Base-by-base conservation (phyloP, 257 asterid genomes). In the Lycium barbarum region DNA sequence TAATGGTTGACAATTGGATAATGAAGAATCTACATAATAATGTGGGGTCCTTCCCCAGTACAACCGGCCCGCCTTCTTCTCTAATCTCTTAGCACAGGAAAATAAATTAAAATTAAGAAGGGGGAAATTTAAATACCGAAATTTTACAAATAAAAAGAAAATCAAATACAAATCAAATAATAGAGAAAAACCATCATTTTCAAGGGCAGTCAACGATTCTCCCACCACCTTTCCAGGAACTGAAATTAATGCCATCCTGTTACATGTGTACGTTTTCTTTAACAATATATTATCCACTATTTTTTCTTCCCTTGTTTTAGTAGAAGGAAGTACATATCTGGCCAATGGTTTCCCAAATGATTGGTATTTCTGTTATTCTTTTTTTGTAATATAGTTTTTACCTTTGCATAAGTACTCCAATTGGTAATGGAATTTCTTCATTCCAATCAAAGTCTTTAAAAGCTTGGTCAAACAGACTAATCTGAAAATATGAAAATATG, bases 51-150 rank as follows among this genome's bases (percentile, higher is more conserved):
- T 0, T 22, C 73, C 65, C 90, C 83, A 62, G 81, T 78, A 40
- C 62, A 78, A 79, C 87, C 87, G 88, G 88, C 82, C 90, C 83
- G 84, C 76, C 43, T 83, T 84, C 83, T 88, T 49, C 90, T 86
- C 86, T 63, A 70, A 83, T 67, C 85, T 89, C 86, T 18, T 4
- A 57, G 62, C 33, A 26, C 33, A 26, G 33, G 33, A 26, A 63
- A 65, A 66, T 11, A 65, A 71, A 71, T 18, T 15, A 72, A 45
- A 43, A 2, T 0, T n/a, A 0, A n/a, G 5, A 18, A 11, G 7
- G 4, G 33, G 33, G 45, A 45, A n/a, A 3, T 22, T 45, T 5
- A 73, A 45, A n/a, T 45, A 6, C 2, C 86, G 89, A 49, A 49
- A 74, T 49, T 49, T 49, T 22, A 1, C 14, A 15, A 20, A 7